Evolutionary conservation across 2,329 filamentous ascomycete species (phyloP).

Genomic region (Pestalotiopsis sp.): DNA sequence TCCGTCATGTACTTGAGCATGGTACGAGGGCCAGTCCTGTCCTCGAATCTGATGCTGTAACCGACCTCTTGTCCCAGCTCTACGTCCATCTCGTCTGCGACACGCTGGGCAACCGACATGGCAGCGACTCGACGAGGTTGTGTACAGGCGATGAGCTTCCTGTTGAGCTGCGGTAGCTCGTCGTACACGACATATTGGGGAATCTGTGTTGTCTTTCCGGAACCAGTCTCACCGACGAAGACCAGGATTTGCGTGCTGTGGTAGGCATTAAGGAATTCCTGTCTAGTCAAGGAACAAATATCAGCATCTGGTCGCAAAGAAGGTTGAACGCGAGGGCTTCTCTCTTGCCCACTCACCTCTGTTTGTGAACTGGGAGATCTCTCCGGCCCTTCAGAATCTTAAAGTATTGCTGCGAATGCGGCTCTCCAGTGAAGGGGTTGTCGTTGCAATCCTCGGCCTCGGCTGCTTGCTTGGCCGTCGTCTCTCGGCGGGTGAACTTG

Average conservation of each 20-base stretch:
- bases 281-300: background rate
- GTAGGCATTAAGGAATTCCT: constrained; percentile 92
- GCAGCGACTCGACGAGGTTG: constrained; percentile 97
- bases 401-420: constrained; percentile 84
- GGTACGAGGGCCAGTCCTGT: constrained; percentile 85
- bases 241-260: constrained; percentile 95
- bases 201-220: constrained; percentile 98
- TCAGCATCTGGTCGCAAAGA: constrained; percentile 10
- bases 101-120: constrained; percentile 98
- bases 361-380: constrained; percentile 88
- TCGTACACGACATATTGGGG: constrained; percentile 98
- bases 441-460: constrained; percentile 77
- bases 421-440: constrained; percentile 83
- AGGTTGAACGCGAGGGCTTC: background rate
- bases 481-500: constrained; percentile 75
- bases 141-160: constrained; percentile 94
- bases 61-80: constrained; percentile 91
- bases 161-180: constrained; percentile 83
- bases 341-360: constrained; percentile 62
- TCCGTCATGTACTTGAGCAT: constrained; percentile 99
- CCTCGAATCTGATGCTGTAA: constrained; percentile 99
- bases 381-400: constrained; percentile 83
- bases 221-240: constrained; percentile 98
- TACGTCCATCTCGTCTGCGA: constrained; percentile 95
- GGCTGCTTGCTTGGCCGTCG: constrained; percentile 75